Conservation (phyloP, 2,329 filamentous ascomycete species). For the Cladosporium phlei region DNA sequence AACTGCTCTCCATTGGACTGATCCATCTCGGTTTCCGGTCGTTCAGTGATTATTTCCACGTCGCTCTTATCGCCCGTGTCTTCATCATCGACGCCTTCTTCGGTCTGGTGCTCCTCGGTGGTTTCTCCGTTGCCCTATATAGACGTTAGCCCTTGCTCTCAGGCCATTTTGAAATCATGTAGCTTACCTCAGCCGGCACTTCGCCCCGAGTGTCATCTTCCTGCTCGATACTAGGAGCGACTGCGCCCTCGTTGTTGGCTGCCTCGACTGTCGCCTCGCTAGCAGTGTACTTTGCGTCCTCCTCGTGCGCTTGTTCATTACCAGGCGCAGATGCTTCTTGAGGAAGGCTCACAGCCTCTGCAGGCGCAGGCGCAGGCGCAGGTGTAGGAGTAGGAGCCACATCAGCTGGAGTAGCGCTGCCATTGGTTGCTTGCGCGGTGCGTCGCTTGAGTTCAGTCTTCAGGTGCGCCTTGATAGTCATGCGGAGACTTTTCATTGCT, state of each 20-base stretch:
- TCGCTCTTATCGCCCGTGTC: constrained; percentile 17
- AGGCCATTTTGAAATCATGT: too few species aligned
- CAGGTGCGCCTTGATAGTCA: constrained; percentile 85
- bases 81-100: constrained; percentile 25
- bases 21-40: constrained; percentile 19
- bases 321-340: constrained; percentile 10
- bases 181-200: too few species aligned
- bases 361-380: constrained; percentile 1
- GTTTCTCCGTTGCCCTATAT: background rate
- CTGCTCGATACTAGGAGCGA: constrained; percentile 7
- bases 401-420: constrained; percentile 23
- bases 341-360: constrained; percentile 8
- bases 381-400: constrained; percentile 14
- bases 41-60: constrained; percentile 30
- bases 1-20: constrained; percentile 18
- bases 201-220: background rate
- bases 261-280: constrained; percentile 8
- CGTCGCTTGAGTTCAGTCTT: constrained; percentile 88
- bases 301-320: constrained; percentile 14
- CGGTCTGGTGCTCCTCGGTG: constrained; percentile 18
- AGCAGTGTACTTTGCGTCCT: background rate
- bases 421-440: constrained; percentile 45
- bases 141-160: background rate
- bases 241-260: constrained; percentile 35
- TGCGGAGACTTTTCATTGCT: constrained; percentile 83